Evolutionary conservation across 768 basidiomycete genomes (phyloP).

Genomic region (Postia placenta): DNA sequence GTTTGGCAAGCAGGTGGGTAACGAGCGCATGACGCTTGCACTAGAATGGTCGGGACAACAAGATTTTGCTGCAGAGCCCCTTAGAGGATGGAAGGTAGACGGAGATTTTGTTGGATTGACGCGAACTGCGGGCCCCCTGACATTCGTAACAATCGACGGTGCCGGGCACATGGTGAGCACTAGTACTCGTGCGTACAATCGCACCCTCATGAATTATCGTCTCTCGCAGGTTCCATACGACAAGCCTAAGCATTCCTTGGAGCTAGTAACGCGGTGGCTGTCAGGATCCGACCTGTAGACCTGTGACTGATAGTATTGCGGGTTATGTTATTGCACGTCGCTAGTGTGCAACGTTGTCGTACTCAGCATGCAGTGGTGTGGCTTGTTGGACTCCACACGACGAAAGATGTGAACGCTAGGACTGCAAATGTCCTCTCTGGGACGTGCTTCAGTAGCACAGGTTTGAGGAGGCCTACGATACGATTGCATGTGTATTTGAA

Average conservation of each 20-base stretch:
- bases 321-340: no score
- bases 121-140: conserved; percentile 48
- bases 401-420: no score
- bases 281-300: no score
- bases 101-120: conserved; percentile 48
- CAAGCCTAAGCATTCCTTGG: conserved; percentile 49
- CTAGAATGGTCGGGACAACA: conserved; percentile 56
- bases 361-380: no score
- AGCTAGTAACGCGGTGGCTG: conserved; percentile 45
- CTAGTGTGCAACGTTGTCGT: no score
- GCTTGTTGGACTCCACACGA: no score
- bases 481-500: no score
- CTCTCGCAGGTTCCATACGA: conserved; percentile 50
- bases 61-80: conserved; percentile 35
- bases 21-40: conserved; percentile 52
- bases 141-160: conserved; percentile 53
- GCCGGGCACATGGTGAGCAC: conserved; percentile 68
- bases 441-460: no score
- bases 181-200: no score
- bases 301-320: no score
- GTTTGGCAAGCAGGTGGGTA: conserved; percentile 34
- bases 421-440: no score
- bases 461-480: no score
- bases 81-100: conserved; percentile 51
- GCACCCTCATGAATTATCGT: background rate